Base-by-base conservation (phyloP, 805 yeast species). In the Torulaspora gathmanii region DNA sequence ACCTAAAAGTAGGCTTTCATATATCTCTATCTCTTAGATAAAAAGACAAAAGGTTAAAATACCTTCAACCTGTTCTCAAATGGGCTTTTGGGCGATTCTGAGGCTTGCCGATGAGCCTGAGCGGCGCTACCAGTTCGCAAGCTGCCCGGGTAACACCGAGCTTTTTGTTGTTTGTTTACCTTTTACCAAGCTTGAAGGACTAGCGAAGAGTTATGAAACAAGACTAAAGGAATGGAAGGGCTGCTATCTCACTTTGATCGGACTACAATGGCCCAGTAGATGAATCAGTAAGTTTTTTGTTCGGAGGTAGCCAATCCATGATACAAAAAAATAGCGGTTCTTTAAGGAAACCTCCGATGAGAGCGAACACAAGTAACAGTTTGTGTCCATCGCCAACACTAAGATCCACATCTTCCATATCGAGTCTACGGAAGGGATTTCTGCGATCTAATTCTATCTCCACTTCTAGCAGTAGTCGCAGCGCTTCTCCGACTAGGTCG, bases 241-340 rank as follows among this genome's bases (percentile, higher is more conserved):
- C 8, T 22, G 25, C 25, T 22, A 22, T 22, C 25, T 7, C 25
- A 22, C 25, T 22, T 22, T 10, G 8, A 6, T 22, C 4, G n/a
- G 38, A 20, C 19, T 33, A n/a, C 10, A 10, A 3, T n/a, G 11
- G 12, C n/a, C 10, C 7, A n/a, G 35, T 29, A n/a, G 27, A 28
- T 38, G 41, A 28, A 28, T 28, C 10, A 10, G 5, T 3, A 3
- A 13, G 20, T 11, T 8, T 6, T 8, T 29, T 7, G 6, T 13
- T 19, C 13, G 30, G 19, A 22, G 20, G 22, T 13, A 7, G n/a
- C 28, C 19, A n/a, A 20, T 34, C 27, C 29, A 55, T 53, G 61
- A 54, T 54, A 19, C 54, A 51, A 33, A 56, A 56, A 37, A 34
- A 51, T n/a, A 53, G 57, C 31, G 57, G 62, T 12, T 49, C 45